Evolutionary conservation across 2,329 filamentous ascomycete species (phyloP).

Genomic region (Fusarium sp.): DNA sequence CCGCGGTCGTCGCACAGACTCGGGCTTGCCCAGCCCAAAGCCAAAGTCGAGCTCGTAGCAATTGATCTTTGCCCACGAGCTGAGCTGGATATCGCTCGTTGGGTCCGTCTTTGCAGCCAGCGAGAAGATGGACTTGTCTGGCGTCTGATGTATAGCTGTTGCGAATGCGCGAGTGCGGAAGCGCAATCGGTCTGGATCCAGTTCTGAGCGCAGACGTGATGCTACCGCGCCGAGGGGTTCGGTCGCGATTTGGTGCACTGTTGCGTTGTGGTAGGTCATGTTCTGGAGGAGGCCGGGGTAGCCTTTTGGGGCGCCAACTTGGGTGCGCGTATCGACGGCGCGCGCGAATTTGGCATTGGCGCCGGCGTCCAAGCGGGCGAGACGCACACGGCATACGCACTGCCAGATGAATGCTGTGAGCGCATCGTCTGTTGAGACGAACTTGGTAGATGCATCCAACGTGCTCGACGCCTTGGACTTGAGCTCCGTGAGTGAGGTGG

Average conservation of each 20-base stretch:
- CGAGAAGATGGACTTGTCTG: conserved; percentile 55
- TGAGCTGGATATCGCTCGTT: conserved; percentile 64
- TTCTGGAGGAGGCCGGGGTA: conserved; percentile 67
- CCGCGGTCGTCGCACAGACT: conserved; percentile 63
- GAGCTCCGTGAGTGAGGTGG: conserved; percentile 55
- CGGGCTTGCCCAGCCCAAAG: conserved; percentile 61
- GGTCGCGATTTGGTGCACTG: conserved; percentile 49
- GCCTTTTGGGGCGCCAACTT: conserved; percentile 57
- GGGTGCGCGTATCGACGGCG: conserved; percentile 64
- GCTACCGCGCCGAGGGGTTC: conserved; percentile 56
- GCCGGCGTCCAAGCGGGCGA: conserved; percentile 49
- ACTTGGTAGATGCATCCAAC: conserved; percentile 39
- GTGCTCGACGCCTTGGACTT: conserved; percentile 57
- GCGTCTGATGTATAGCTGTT: conserved; percentile 54
- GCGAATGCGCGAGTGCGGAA: conserved; percentile 58
- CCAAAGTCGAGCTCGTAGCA: conserved; percentile 65
- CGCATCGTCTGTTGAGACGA: conserved; percentile 69
- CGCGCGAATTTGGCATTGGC: conserved; percentile 58
- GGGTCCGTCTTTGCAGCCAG: conserved; percentile 56
- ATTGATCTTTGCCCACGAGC: conserved; percentile 67
- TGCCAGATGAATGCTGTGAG: conserved; percentile 68
- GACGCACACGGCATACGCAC: conserved; percentile 59
- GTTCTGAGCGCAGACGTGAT: conserved; percentile 55
- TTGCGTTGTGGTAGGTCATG: conserved; percentile 59
- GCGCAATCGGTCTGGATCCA: conserved; percentile 56